phyloP scores from a whole-genome alignment of 2,329 filamentous ascomycete species.

The Aspergillus flavus region DNA sequence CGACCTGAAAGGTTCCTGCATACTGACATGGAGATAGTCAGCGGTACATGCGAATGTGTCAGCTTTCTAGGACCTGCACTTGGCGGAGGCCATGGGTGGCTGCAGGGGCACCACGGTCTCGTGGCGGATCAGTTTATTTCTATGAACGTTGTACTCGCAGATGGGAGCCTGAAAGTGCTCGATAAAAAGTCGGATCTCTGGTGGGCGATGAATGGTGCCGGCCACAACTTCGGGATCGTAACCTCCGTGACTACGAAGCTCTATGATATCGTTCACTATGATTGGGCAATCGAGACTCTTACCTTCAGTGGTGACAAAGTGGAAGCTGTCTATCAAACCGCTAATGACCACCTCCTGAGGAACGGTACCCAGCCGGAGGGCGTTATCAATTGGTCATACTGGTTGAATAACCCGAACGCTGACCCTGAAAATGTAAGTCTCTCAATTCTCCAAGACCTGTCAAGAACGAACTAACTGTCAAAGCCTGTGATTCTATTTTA shows the following conservation, averaged over 20 bases:
- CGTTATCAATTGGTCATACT: slow-evolving; percentile 53
- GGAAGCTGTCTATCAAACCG: slow-evolving; percentile 50
- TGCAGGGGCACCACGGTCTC: slow-evolving; percentile 58
- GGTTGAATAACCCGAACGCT: slow-evolving; percentile 26
- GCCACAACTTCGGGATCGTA: slow-evolving; percentile 62
- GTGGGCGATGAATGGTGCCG: slow-evolving; percentile 61
- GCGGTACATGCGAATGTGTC: slow-evolving; percentile 57
- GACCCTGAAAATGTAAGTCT: slow-evolving; percentile 30
- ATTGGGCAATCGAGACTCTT: slow-evolving; percentile 47
- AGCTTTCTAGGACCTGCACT: slow-evolving; percentile 54
- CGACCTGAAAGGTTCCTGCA: too few relatives aligned
- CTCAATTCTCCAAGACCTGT: background rate
- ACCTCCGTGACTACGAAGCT: slow-evolving; percentile 52
- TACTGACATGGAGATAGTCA: slow-evolving; percentile 34
- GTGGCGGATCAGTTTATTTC: slow-evolving; percentile 57
- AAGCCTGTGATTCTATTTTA: slow-evolving; percentile 35
- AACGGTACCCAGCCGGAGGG: slow-evolving; percentile 48
- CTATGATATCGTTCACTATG: slow-evolving; percentile 43
- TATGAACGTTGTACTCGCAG: slow-evolving; percentile 55
- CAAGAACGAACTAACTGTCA: background rate
- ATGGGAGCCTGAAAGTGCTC: slow-evolving; percentile 48
- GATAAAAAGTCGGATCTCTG: slow-evolving; percentile 53
- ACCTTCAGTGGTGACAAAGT: slow-evolving; percentile 54
- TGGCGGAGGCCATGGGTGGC: slow-evolving; percentile 60
- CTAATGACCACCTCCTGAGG: slow-evolving; percentile 50